These are phyloP conservation scores for Nicotiana noctiflora DNA, from an alignment of 257 asterid species.

Conservation along the genomic window DNA sequence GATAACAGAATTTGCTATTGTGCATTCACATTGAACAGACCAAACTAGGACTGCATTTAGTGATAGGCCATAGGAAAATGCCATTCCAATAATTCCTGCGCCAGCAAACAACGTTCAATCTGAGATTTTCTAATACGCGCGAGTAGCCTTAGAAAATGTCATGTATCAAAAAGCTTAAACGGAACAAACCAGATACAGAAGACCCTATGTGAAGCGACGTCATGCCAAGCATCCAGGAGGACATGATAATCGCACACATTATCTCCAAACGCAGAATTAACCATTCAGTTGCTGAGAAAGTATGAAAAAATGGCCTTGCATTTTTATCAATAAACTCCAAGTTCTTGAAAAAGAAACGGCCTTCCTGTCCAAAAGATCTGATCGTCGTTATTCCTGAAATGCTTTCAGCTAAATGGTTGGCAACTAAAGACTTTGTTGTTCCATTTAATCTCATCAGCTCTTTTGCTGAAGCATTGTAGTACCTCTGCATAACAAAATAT, in stretches of 20 bases:
- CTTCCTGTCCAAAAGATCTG: conserved; percentile 4
- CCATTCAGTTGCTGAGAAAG: conserved; percentile 3
- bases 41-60: not conserved
- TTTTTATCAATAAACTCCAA: conserved; percentile 2
- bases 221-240: not conserved
- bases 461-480: not conserved
- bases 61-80: not conserved
- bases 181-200: not conserved
- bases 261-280: not conserved
- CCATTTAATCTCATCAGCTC: not conserved
- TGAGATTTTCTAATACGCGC: not conserved
- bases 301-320: not conserved
- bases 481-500: not conserved
- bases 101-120: not conserved
- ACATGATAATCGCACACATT: not conserved
- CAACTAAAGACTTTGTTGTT: not conserved
- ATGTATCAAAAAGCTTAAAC: not conserved
- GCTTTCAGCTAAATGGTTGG: conserved; percentile 2
- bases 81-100: conserved; percentile 1
- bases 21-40: not conserved
- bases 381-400: conserved; percentile 3
- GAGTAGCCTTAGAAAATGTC: not conserved
- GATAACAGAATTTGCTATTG: not conserved
- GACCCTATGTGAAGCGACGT: not conserved
- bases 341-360: not conserved